A percentile compares a stretch with the other conserved stretches of the same genome.
These are phyloP conservation scores for Penicillium sp. DNA, from an alignment of 2,329 filamentous ascomycete species.

Conservation along the genomic window DNA sequence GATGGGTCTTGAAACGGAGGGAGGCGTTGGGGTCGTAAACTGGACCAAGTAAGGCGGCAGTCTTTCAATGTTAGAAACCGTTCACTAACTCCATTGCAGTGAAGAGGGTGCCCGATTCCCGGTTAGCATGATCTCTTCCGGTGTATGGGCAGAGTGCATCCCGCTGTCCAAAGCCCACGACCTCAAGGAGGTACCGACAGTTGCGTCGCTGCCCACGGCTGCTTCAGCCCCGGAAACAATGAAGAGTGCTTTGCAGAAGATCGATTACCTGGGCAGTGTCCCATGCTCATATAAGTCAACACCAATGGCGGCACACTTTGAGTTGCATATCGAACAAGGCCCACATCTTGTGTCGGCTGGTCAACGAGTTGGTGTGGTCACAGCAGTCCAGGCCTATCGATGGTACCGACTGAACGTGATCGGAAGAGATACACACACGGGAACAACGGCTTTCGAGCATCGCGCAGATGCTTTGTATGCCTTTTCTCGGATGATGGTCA, in stretches of 20 bases:
- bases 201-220: conserved; percentile 42
- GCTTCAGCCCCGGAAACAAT: conserved; percentile 60
- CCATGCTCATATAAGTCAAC: conserved; percentile 57
- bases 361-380: conserved; percentile 67
- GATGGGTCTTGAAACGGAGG: conserved; percentile 65
- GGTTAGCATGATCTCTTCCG: conserved; percentile 68
- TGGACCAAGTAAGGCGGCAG: conserved; percentile 33
- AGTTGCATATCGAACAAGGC: conserved; percentile 81
- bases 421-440: conserved; percentile 70
- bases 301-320: conserved; percentile 72
- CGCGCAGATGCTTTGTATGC: conserved; percentile 68
- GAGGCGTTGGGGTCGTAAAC: conserved; percentile 71
- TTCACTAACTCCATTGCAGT: conserved; percentile 40
- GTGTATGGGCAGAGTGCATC: conserved; percentile 70
- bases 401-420: conserved; percentile 68
- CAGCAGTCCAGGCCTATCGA: conserved; percentile 70
- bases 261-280: conserved; percentile 64
- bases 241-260: conserved; percentile 67
- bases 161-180: conserved; percentile 61
- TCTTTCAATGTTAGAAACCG: not conserved
- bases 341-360: conserved; percentile 66
- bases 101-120: conserved; percentile 80
- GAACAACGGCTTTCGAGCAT: conserved; percentile 67
- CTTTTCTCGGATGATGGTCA: conserved; percentile 65
- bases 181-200: conserved; percentile 58